Evolutionary conservation across 495 filamentous ascomycete species (phyloP), one percentile per base, ranked within the genome.

Genomic region (Aspergillus kassunensis): DNA sequence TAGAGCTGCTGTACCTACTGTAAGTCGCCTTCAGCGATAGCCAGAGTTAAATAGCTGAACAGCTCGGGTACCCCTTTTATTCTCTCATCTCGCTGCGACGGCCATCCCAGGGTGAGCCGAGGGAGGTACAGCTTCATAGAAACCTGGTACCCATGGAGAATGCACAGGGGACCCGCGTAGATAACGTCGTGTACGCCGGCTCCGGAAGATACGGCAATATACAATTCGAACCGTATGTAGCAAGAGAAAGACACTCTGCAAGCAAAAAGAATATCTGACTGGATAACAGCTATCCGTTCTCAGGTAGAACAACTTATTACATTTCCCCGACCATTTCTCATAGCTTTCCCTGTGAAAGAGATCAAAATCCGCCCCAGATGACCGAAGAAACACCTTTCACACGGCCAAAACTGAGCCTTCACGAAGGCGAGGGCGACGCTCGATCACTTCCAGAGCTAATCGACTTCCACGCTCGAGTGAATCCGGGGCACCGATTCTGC

Each of bases 401-500:
- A 41, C 9, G 37, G 19, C 37, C 37, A 12, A 23, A 1, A 34
- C 44, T 35, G 4, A 46, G 16, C 15, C 44, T 46, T 34, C n/a
- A 34, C 27, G n/a, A 21, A 30, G 29, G 44, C 44, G 27, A 46
- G n/a, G 44, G 44, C 29, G 44, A 46, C 6, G 44, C 29, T n/a
- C 19, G 44, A 34, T 29, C 53, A 23, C 40, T 56, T 3, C 45
- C 49, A 6, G 54, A 57, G 40, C 19, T 57, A 25, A 25, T 66
- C 16, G 61, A 66, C 39, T 64, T 56, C 44, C 61, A 66, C 45
- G 55, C 58, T 6, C 40, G 31, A 24, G 21, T 49, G 2, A 66
- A 66, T 43, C 51, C 61, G 9, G 19, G 56, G 15, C 58, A 63
- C 31, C n/a, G 39, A 7, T 63, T 64, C 33, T 66, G 62, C 48